Conservation (phyloP, 2,329 filamentous ascomycete genomes). For the Stachybotrys elegans region DNA sequence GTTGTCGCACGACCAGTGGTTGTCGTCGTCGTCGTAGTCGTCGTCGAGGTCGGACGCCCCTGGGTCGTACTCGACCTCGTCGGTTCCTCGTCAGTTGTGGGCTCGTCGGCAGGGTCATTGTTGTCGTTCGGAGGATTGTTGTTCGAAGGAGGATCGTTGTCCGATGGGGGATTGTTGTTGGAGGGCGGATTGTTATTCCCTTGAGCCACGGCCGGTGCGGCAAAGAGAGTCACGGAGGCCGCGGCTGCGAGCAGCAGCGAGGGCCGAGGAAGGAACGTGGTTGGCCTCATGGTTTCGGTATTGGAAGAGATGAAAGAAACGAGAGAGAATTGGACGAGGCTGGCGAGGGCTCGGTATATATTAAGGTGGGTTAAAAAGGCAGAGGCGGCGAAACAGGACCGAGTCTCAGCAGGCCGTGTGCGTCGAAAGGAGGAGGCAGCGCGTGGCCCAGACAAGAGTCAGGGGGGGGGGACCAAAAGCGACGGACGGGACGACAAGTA, state of each 20-base stretch:
- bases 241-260: slow-evolving; percentile 21
- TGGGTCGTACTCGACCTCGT: slow-evolving; percentile 4
- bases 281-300: slow-evolving; percentile 19
- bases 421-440: too few species aligned
- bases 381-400: too few species aligned
- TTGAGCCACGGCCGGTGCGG: slow-evolving; percentile 27
- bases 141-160: slow-evolving; percentile 2
- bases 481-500: too few species aligned
- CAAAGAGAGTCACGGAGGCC: slow-evolving; percentile 21
- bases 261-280: slow-evolving; percentile 18
- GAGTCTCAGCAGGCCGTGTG: too few species aligned
- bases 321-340: too few species aligned
- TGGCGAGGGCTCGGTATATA: too few species aligned
- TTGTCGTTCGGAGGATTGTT: slow-evolving; percentile 3
- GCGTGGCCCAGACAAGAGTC: too few species aligned
- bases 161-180: slow-evolving; percentile 2
- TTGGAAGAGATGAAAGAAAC: too few species aligned
- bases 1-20: slow-evolving; percentile 14
- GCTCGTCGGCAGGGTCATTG: slow-evolving; percentile 3
- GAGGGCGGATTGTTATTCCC: slow-evolving; percentile 8
- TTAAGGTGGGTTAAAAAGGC: too few species aligned
- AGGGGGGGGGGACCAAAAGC: too few species aligned
- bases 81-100: slow-evolving; percentile 1
- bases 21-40: slow-evolving; percentile 6
- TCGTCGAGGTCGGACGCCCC: background rate